Percentiles rank a stretch among this genome's conserved stretches.
phyloP scores from a whole-genome alignment of 495 filamentous ascomycete species.

The Aspergillus bertholletiae region DNA sequence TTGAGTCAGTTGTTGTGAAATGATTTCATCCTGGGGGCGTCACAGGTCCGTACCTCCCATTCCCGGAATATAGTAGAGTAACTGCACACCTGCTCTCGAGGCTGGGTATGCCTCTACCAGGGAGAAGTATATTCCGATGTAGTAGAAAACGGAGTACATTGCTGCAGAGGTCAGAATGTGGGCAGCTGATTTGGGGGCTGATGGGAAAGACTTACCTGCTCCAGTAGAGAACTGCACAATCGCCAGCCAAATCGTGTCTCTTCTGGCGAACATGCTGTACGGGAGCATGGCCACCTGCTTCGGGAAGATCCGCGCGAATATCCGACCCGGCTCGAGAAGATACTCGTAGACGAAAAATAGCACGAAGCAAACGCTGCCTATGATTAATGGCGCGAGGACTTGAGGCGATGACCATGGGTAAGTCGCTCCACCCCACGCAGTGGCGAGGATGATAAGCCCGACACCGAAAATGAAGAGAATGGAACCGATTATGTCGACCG shows the following conservation, averaged over 20 bases:
- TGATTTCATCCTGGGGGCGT: not conserved
- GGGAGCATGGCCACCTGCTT: slow-evolving; percentile 55
- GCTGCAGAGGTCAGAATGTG: slow-evolving; percentile 12
- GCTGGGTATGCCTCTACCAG: slow-evolving; percentile 45
- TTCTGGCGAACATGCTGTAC: slow-evolving; percentile 43
- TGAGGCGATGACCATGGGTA: slow-evolving; percentile 50
- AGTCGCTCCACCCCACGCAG: slow-evolving; percentile 56
- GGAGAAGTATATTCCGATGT: slow-evolving; percentile 57
- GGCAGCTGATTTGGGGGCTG: not conserved
- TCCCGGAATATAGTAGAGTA: slow-evolving; percentile 48
- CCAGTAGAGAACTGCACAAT: slow-evolving; percentile 52
- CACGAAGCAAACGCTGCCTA: slow-evolving; percentile 44
- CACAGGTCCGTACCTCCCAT: slow-evolving; percentile 25
- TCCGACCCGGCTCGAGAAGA: slow-evolving; percentile 44
- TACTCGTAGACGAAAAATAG: slow-evolving; percentile 53
- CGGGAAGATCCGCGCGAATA: slow-evolving; percentile 40
- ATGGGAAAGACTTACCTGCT: slow-evolving; percentile 27
- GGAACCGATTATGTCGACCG: slow-evolving; percentile 53
- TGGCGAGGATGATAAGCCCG: slow-evolving; percentile 53
- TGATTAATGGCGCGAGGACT: slow-evolving; percentile 50
- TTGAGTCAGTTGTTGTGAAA: not conserved
- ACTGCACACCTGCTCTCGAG: slow-evolving; percentile 44
- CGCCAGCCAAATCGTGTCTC: slow-evolving; percentile 51
- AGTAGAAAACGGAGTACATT: slow-evolving; percentile 56
- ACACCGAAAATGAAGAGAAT: slow-evolving; percentile 57